Percentiles rank a stretch among this genome's conserved stretches.
Conservation (phyloP, 2,329 filamentous ascomycete genomes). For the Neofusicoccum laricinum region DNA sequence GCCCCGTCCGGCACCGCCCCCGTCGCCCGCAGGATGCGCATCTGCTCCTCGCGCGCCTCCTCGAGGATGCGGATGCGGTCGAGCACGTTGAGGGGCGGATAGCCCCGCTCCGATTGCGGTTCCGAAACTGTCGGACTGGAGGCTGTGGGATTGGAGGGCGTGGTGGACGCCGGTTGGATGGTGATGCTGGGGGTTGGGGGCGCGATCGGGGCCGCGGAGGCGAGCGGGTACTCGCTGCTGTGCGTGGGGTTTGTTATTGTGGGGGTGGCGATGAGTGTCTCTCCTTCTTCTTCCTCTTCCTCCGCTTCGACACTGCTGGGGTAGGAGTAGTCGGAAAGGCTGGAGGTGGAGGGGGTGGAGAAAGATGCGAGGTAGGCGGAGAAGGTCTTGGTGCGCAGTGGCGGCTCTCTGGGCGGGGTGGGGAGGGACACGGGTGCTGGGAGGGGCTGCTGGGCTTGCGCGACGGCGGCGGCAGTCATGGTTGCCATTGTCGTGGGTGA, state of each 20-base stretch:
- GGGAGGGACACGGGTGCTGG: background rate
- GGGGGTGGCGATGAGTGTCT: too few species aligned
- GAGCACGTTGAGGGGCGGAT: background rate
- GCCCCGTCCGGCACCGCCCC: background rate
- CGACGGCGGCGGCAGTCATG: background rate
- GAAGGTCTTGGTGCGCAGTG: background rate
- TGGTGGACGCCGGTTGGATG: background rate
- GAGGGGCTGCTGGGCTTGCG: background rate
- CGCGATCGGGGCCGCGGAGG: background rate
- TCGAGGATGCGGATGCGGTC: constrained; percentile 5
- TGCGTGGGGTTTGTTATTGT: background rate
- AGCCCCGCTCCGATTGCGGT: background rate
- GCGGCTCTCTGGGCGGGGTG: background rate
- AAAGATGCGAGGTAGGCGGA: too few species aligned
- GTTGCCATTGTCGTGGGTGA: background rate
- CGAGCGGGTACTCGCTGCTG: background rate
- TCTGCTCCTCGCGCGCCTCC: background rate
- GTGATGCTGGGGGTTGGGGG: background rate
- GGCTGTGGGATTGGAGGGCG: too few species aligned
- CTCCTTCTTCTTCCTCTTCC: background rate
- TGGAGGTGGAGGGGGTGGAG: too few species aligned
- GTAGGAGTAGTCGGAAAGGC: too few species aligned
- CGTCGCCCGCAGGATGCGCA: background rate
- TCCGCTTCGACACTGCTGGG: too few species aligned
- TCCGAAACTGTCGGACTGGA: too few species aligned